Evolutionary conservation across 768 basidiomycete genomes (phyloP).

Genomic region (Tephrocybe rancida): DNA sequence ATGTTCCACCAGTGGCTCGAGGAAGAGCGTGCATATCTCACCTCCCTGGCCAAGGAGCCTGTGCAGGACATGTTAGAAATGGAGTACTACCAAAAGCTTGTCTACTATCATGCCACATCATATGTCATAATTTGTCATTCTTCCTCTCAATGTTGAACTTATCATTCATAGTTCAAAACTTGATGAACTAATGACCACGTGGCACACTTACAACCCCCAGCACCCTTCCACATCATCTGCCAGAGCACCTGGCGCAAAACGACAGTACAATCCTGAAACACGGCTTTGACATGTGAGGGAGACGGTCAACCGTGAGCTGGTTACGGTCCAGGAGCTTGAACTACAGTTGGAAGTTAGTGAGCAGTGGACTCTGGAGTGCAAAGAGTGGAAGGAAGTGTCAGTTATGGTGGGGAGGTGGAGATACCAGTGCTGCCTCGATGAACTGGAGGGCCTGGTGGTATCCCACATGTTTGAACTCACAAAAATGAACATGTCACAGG

Average conservation of each 20-base stretch:
- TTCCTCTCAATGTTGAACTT: background rate
- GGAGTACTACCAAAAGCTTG: background rate
- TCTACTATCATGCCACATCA: background rate
- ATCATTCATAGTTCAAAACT: background rate
- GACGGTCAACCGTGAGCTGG: background rate
- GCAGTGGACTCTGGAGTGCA: background rate
- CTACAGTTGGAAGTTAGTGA: background rate
- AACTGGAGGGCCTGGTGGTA: background rate
- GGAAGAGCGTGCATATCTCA: background rate
- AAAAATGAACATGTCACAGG: background rate
- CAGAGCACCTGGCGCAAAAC: background rate
- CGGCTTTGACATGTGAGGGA: background rate
- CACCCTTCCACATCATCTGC: background rate
- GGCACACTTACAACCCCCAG: background rate
- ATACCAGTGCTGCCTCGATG: background rate
- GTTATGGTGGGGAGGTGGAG: background rate
- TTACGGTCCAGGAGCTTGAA: background rate
- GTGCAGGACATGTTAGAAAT: conserved; percentile 1
- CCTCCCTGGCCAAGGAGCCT: conserved; percentile 1
- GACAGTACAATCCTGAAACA: background rate
- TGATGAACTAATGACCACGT: background rate
- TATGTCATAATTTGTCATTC: background rate
- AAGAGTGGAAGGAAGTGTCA: background rate
- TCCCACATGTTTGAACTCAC: background rate
- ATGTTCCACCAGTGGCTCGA: background rate